A percentile compares a stretch with the other conserved stretches of the same genome.
phyloP scores from a whole-genome alignment of 371 early-diverging fungal genomes.

The Lichtheimia hyalospora region DNA sequence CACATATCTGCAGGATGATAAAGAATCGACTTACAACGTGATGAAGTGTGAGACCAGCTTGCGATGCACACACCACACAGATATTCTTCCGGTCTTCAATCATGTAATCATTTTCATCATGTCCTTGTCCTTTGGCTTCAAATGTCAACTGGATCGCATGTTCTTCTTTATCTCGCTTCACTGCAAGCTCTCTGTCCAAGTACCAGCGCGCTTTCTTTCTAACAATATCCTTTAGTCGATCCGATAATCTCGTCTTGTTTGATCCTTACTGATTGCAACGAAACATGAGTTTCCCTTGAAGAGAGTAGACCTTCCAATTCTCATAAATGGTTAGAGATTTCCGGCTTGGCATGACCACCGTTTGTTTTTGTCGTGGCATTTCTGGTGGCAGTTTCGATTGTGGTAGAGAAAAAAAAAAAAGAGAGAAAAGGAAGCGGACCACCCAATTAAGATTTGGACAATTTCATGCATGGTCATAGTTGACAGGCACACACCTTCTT shows the following conservation, averaged over 20 bases:
- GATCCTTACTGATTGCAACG: conserved; percentile 42
- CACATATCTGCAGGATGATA: background rate
- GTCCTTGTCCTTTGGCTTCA: conserved; percentile 57
- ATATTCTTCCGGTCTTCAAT: conserved; percentile 55
- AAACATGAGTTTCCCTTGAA: conserved; percentile 46
- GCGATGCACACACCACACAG: conserved; percentile 49
- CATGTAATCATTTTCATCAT: conserved; percentile 51
- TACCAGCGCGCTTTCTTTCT: conserved; percentile 60
- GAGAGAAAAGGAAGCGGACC: no score
- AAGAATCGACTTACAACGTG: conserved; percentile 34
- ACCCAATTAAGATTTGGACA: no score
- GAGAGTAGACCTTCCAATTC: conserved; percentile 52
- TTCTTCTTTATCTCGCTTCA: conserved; percentile 17
- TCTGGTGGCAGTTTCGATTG: no score
- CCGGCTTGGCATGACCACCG: conserved; percentile 31
- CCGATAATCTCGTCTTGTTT: no score
- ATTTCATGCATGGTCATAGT: no score
- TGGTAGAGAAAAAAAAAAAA: no score
- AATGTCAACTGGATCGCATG: conserved; percentile 51
- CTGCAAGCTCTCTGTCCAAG: conserved; percentile 42
- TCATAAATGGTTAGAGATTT: conserved; percentile 38
- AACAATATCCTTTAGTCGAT: background rate
- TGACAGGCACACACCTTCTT: no score
- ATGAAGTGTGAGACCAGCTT: conserved; percentile 44
- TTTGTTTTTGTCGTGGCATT: conserved; percentile 10